Evolutionary conservation across 768 basidiomycete genomes (phyloP).

Genomic region (Podaxis sp.): DNA sequence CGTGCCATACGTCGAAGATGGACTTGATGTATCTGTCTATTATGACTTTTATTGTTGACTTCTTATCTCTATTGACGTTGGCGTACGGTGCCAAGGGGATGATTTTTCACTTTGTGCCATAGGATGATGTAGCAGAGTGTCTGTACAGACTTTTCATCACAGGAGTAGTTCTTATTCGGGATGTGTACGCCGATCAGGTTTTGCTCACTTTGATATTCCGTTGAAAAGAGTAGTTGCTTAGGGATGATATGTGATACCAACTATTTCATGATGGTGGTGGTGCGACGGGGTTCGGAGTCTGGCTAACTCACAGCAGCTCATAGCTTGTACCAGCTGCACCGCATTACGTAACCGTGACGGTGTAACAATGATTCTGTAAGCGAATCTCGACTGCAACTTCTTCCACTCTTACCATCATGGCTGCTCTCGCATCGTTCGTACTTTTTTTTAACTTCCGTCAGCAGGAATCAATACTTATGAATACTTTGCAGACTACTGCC

Average conservation of each 20-base stretch:
- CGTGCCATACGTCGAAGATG: background rate
- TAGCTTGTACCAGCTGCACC: background rate
- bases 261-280: background rate
- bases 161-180: background rate
- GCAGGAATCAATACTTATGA: conserved; percentile 12
- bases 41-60: background rate
- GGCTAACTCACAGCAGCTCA: background rate
- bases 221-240: background rate
- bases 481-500: conserved; percentile 60
- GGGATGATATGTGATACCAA: background rate
- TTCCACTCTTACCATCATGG: conserved; percentile 26
- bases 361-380: background rate
- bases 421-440: conserved; percentile 76
- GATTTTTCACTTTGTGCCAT: background rate
- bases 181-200: background rate
- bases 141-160: background rate
- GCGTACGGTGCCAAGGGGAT: background rate
- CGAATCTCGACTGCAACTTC: background rate
- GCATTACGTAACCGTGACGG: conserved; percentile 6
- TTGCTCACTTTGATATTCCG: background rate
- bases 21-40: background rate
- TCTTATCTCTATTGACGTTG: background rate
- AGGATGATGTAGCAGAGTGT: background rate
- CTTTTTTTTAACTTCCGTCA: background rate
- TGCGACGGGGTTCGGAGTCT: background rate